Base-by-base conservation (phyloP, 192 early-diverging fungal genomes). In the Chytriomyces confervae region DNA sequence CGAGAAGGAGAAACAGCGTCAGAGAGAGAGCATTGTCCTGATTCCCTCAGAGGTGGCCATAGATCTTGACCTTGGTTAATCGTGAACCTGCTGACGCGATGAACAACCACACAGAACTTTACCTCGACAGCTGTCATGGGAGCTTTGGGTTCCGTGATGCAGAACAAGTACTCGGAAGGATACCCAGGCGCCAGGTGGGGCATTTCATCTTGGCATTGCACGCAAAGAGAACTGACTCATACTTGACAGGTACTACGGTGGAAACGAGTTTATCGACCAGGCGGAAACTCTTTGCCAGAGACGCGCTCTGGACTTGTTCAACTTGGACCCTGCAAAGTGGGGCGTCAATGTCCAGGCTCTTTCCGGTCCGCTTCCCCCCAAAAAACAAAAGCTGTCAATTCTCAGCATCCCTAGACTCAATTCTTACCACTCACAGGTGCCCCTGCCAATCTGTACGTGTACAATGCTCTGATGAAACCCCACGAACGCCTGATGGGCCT, bases 161-260 rank as follows among this genome's bases (percentile, higher is more conserved):
- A 98, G 85, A 99, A 99, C 92, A 99, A 99, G 88, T 99, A 98
- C 88, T 97, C 95, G 27, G 97, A 97, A 86, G 97, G 96, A 47
- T 97, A 99, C 88, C 94, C 95, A 8, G 93, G 93, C 46, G 95
- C 96, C 24, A 92, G 96, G 82, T 89, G 83, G 69, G 36, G 53
- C 29, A 36, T 36, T 53, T 43, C 80, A 84, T 18, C 47, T 50
- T 7, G 27, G 6, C 24, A 53, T 23, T 73, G 60, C 5, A 43
- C 18, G 23, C 51, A 27, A 43, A 43, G n/a, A 27, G 44, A 72
- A 7, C 11, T 51, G 45, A 13, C 66, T 66, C 73, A 53, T 64
- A 13, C 23, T 51, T 48, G 29, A n/a, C 77, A 90, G 92, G 79
- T 99, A 99, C 89, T 99, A 99, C 85, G 98, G 98, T 73, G 98